Conservation (phyloP, 202 grass and related monocot genomes). For the Bolboschoenoplectus hybrid region DNA sequence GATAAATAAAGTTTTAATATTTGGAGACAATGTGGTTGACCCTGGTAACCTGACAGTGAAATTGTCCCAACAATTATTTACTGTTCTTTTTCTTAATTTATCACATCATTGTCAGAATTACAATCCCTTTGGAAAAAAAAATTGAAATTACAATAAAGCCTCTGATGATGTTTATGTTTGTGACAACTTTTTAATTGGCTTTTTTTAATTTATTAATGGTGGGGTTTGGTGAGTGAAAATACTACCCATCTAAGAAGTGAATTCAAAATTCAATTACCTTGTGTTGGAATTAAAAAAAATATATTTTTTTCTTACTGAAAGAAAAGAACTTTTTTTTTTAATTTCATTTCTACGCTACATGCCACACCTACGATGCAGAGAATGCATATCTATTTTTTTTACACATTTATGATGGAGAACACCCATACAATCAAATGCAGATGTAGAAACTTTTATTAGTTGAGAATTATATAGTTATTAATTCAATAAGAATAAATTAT, state of each 20-base stretch:
- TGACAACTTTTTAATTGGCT: neutral
- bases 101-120: neutral
- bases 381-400: neutral
- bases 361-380: neutral
- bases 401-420: too few species aligned
- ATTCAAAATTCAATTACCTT: neutral
- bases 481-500: too few species aligned
- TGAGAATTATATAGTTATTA: too few species aligned
- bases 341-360: neutral
- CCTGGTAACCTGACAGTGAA: neutral
- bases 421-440: too few species aligned
- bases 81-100: neutral
- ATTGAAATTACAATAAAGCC: neutral
- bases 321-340: neutral
- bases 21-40: neutral
- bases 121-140: neutral
- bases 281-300: neutral
- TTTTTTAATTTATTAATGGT: slow-evolving; percentile 15
- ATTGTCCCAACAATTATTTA: neutral
- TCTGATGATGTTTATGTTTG: slow-evolving; percentile 18
- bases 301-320: neutral
- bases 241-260: neutral
- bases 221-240: neutral
- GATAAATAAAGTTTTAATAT: neutral
- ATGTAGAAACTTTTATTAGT: too few species aligned